Evolutionary conservation across 73 alveolate genomes (phyloP).

Genomic region (Paramecium caudatum): DNA sequence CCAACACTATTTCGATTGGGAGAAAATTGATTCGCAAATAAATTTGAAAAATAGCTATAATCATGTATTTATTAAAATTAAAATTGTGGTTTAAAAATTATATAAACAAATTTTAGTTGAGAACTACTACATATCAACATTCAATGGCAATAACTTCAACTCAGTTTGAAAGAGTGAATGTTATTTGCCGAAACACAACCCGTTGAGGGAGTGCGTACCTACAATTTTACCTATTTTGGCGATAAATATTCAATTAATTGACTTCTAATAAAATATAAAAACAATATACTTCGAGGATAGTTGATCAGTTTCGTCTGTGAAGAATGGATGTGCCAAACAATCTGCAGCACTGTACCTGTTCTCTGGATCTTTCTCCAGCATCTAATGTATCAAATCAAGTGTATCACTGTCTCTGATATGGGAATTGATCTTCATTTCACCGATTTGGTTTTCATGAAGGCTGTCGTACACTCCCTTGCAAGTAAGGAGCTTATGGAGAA

Average conservation of each 20-base stretch:
- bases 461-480: not conserved
- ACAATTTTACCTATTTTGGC: not conserved
- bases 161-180: not conserved
- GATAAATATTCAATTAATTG: not conserved
- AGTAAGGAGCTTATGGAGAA: conserved; percentile 50
- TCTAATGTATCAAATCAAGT: not conserved
- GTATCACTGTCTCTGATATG: not conserved
- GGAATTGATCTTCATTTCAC: not conserved
- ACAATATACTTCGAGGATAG: not conserved
- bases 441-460: not conserved
- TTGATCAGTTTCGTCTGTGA: conserved; percentile 12
- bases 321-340: conserved; percentile 44
- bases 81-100: too few species aligned
- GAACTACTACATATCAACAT: too few species aligned
- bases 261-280: not conserved
- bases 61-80: too few species aligned
- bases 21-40: too few species aligned
- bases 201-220: not conserved
- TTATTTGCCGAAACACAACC: not conserved
- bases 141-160: not conserved
- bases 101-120: too few species aligned
- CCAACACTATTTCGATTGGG: too few species aligned
- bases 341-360: conserved; percentile 35
- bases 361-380: conserved; percentile 5
- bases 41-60: too few species aligned